Evolutionary conservation across 1,139 yeast species (phyloP).

Genomic region (Sugiyamaella japonica): DNA sequence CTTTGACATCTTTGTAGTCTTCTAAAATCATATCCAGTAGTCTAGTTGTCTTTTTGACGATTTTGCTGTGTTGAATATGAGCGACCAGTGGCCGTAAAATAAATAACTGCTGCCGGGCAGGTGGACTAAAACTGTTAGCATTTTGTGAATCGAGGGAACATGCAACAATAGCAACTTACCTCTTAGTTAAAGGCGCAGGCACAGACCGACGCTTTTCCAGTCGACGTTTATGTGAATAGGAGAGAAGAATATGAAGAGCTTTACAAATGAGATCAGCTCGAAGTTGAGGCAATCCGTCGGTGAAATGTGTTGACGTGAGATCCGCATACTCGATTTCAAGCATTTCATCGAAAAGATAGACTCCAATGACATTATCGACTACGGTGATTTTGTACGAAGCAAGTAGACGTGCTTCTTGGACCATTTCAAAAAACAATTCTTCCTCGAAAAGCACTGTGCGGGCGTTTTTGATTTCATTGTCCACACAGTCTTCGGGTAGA

Average conservation of each 20-base stretch:
- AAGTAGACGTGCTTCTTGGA: slow-evolving; percentile 71
- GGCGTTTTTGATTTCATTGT: slow-evolving; percentile 40
- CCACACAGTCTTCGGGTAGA: slow-evolving; percentile 26
- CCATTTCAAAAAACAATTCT: slow-evolving; percentile 56
- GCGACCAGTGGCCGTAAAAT: slow-evolving; percentile 67
- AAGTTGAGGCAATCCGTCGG: slow-evolving; percentile 13
- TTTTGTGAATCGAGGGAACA: no score
- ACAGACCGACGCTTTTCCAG: slow-evolving; percentile 46
- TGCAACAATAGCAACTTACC: no score
- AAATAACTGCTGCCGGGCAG: slow-evolving; percentile 46
- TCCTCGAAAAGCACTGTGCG: slow-evolving; percentile 80
- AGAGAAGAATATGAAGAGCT: slow-evolving; percentile 59
- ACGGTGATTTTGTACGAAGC: slow-evolving; percentile 73
- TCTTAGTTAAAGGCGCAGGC: slow-evolving; percentile 34
- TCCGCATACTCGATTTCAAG: slow-evolving; percentile 69
- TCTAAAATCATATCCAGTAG: slow-evolving; percentile 47
- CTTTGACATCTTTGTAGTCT: slow-evolving; percentile 31
- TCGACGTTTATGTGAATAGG: slow-evolving; percentile 57
- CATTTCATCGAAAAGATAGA: slow-evolving; percentile 65
- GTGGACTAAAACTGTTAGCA: slow-evolving; percentile 1
- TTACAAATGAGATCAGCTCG: slow-evolving; percentile 56
- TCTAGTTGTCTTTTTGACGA: slow-evolving; percentile 47
- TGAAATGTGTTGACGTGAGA: slow-evolving; percentile 20
- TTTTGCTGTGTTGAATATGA: slow-evolving; percentile 61
- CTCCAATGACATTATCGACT: slow-evolving; percentile 59